Percentiles rank a stretch among this genome's conserved stretches.
Evolutionary conservation across 371 early-diverging fungal genomes (phyloP).

Genomic region (Catenaria anguillulae): DNA sequence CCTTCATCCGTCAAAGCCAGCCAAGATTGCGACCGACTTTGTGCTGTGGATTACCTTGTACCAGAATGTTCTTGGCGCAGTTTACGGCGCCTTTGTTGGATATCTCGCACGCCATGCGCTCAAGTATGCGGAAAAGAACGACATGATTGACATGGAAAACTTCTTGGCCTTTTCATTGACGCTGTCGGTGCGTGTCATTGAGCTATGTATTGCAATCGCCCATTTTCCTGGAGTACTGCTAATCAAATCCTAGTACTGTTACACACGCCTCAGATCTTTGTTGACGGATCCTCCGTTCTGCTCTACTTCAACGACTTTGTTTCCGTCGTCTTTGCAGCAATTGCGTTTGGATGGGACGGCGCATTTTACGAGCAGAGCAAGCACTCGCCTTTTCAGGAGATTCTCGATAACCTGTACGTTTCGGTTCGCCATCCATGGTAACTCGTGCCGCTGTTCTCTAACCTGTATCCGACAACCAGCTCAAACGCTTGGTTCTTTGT

Average conservation of each 20-base stretch:
- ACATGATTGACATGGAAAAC: slow-evolving; percentile 75
- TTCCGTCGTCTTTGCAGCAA: slow-evolving; percentile 80
- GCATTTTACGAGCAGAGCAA: slow-evolving; percentile 77
- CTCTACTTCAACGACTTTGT: slow-evolving; percentile 49
- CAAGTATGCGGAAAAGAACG: slow-evolving; percentile 48
- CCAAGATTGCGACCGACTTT: background rate
- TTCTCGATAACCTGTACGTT: slow-evolving; percentile 51
- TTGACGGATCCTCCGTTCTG: background rate
- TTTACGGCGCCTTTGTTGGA: slow-evolving; percentile 70
- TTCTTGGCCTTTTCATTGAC: slow-evolving; percentile 72
- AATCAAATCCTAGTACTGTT: too few relatives aligned
- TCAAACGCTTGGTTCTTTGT: slow-evolving; percentile 82
- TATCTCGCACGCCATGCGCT: slow-evolving; percentile 49
- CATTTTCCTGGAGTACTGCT: too few relatives aligned
- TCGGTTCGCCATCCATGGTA: too few relatives aligned
- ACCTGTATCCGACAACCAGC: slow-evolving; percentile 21
- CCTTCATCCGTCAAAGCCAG: background rate
- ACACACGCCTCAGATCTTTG: background rate
- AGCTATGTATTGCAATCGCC: too few relatives aligned
- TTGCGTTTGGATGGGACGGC: slow-evolving; percentile 64
- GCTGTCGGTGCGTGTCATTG: slow-evolving; percentile 43
- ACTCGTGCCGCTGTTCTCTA: slow-evolving; percentile 73
- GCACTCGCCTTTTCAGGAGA: slow-evolving; percentile 77
- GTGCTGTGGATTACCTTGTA: slow-evolving; percentile 22
- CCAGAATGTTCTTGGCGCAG: slow-evolving; percentile 49